These are phyloP conservation scores for Fusarium austroafricanum DNA, from an alignment of 2,329 filamentous ascomycete species.

Conservation along the genomic window DNA sequence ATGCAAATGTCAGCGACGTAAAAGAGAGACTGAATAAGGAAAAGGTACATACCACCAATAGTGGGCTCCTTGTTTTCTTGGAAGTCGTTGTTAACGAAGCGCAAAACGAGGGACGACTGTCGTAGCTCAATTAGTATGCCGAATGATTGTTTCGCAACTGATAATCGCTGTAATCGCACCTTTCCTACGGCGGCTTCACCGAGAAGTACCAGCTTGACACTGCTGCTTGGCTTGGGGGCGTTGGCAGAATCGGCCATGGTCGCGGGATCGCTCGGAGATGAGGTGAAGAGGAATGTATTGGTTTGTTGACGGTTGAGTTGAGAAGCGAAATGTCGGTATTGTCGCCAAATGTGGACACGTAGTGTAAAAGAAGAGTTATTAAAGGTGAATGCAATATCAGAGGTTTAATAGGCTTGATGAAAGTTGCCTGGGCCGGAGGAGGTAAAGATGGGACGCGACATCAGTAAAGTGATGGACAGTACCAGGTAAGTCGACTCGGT, in stretches of 20 bases:
- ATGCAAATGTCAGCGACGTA: constrained; percentile 25
- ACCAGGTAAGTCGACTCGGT: constrained; percentile 5
- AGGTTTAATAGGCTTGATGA: constrained; percentile 9
- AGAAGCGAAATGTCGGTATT: constrained; percentile 4
- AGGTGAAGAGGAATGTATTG: constrained; percentile 14
- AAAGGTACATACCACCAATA: constrained; percentile 81
- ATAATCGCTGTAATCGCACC: constrained; percentile 63
- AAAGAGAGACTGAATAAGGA: background rate
- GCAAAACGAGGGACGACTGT: constrained; percentile 94
- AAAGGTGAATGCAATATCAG: constrained; percentile 6
- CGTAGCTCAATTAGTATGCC: constrained; percentile 43
- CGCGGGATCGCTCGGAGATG: constrained; percentile 34
- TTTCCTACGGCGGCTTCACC: constrained; percentile 99
- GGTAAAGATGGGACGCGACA: constrained; percentile 32
- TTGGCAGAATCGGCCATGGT: constrained; percentile 63
- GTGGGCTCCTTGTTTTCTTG: constrained; percentile 99
- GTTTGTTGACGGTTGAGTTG: constrained; percentile 5
- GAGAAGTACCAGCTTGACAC: constrained; percentile 97
- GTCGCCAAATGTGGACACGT: constrained; percentile 16
- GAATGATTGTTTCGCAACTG: background rate
- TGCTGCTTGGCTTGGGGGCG: constrained; percentile 95
- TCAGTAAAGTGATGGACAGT: constrained; percentile 28
- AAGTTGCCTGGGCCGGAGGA: constrained; percentile 39
- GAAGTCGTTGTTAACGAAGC: constrained; percentile 99
- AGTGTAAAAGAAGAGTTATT: constrained; percentile 3